phyloP scores from a whole-genome alignment of 108 stramenopile species.

The Epithemia pelagica region DNA sequence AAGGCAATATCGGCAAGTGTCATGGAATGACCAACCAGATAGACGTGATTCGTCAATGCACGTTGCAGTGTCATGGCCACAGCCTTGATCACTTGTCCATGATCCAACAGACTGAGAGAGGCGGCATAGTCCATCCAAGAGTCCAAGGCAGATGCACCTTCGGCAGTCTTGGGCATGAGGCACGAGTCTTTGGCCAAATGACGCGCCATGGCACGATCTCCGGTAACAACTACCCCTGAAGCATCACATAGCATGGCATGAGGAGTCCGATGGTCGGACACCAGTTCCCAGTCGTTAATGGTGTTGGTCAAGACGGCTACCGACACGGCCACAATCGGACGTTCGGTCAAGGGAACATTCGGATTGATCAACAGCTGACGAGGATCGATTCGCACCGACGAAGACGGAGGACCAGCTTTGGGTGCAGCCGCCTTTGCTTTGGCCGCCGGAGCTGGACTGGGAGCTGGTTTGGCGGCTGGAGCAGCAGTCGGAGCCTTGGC shows the following conservation, averaged over 20 bases:
- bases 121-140: slow-evolving; percentile 90
- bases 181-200: slow-evolving; percentile 28
- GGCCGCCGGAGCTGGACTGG: background rate
- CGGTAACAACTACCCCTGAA: slow-evolving; percentile 20
- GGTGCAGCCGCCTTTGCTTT: slow-evolving; percentile 5
- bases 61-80: slow-evolving; percentile 66
- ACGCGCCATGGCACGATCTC: slow-evolving; percentile 77
- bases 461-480: background rate
- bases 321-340: slow-evolving; percentile 68
- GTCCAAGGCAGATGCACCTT: slow-evolving; percentile 52
- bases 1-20: slow-evolving; percentile 90
- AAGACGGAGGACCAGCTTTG: background rate
- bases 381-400: slow-evolving; percentile 28
- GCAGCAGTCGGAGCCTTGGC: background rate
- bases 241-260: slow-evolving; percentile 41
- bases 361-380: slow-evolving; percentile 73
- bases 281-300: slow-evolving; percentile 48
- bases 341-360: slow-evolving; percentile 54
- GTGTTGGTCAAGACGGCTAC: slow-evolving; percentile 61
- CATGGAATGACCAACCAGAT: slow-evolving; percentile 60
- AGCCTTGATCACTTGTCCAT: slow-evolving; percentile 42
- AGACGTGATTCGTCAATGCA: slow-evolving; percentile 48
- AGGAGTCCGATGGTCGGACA: slow-evolving; percentile 56
- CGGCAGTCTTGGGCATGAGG: background rate
- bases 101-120: slow-evolving; percentile 43